These are phyloP conservation scores for Cajanus cajan DNA, from an alignment of 306 rosid species.

Conservation along the genomic window DNA sequence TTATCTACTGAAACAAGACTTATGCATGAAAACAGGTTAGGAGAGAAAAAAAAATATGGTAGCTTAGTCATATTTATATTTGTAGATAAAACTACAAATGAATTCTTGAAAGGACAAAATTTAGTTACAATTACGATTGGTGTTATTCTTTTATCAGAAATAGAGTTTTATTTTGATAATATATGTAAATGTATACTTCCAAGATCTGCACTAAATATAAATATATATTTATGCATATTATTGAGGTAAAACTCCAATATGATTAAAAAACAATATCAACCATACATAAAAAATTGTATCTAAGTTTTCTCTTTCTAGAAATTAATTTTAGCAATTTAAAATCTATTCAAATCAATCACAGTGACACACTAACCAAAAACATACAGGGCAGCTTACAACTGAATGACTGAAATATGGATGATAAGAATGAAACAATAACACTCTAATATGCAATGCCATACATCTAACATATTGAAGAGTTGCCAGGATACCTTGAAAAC, in stretches of 20 bases:
- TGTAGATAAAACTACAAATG: neutral
- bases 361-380: neutral
- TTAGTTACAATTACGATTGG: too few relatives aligned
- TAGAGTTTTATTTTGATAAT: too few relatives aligned
- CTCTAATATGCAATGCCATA: neutral
- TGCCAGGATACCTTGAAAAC: constrained; percentile 60
- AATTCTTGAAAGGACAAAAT: too few relatives aligned
- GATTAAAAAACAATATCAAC: too few relatives aligned
- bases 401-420: neutral
- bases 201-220: too few relatives aligned
- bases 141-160: too few relatives aligned
- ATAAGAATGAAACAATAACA: constrained; percentile 2
- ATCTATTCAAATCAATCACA: neutral
- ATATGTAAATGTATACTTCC: too few relatives aligned
- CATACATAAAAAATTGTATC: too few relatives aligned
- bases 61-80: neutral
- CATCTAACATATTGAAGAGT: neutral
- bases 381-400: neutral
- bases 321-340: neutral
- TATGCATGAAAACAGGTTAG: neutral
- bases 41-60: neutral
- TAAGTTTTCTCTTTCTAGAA: too few relatives aligned
- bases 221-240: too few relatives aligned
- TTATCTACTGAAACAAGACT: constrained; percentile 23
- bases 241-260: too few relatives aligned